A percentile compares a stretch with the other conserved stretches of the same genome.
These are phyloP conservation scores for Plasmodium yoelii DNA, from an alignment of 169 alveolate genomes.

Conservation along the genomic window DNA sequence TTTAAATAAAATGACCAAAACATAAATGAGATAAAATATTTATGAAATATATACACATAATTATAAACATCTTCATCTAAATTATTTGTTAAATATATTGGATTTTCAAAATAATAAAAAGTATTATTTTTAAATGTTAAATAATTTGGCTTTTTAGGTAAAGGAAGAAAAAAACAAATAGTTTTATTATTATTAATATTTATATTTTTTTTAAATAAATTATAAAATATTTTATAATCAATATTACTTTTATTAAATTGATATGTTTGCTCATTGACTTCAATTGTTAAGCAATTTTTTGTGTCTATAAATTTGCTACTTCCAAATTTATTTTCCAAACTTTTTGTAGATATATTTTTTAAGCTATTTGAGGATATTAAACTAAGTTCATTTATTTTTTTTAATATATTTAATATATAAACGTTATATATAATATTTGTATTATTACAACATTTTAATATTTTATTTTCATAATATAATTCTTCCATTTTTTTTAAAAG, in stretches of 20 bases:
- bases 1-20: slow-evolving; percentile 44
- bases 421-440: slow-evolving; percentile 21
- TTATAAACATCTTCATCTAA: slow-evolving; percentile 59
- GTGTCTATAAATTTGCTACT: slow-evolving; percentile 39
- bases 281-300: slow-evolving; percentile 27
- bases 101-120: slow-evolving; percentile 43
- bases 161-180: slow-evolving; percentile 37
- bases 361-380: background rate
- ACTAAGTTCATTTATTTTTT: slow-evolving; percentile 43
- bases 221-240: slow-evolving; percentile 26
- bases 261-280: slow-evolving; percentile 26
- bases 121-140: slow-evolving; percentile 26
- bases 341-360: slow-evolving; percentile 15
- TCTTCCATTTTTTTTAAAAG: slow-evolving; percentile 62
- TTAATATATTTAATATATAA: slow-evolving; percentile 29
- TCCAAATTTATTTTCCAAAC: slow-evolving; percentile 36
- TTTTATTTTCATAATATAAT: slow-evolving; percentile 41
- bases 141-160: slow-evolving; percentile 50
- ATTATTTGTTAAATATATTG: slow-evolving; percentile 7
- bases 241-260: slow-evolving; percentile 18
- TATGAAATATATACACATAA: slow-evolving; percentile 46
- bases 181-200: slow-evolving; percentile 39
- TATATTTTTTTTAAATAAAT: slow-evolving; percentile 41
- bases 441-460: slow-evolving; percentile 39
- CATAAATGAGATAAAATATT: slow-evolving; percentile 48